These are phyloP conservation scores for Begonia peltatifolia DNA, from an alignment of 306 rosid species.

Conservation along the genomic window DNA sequence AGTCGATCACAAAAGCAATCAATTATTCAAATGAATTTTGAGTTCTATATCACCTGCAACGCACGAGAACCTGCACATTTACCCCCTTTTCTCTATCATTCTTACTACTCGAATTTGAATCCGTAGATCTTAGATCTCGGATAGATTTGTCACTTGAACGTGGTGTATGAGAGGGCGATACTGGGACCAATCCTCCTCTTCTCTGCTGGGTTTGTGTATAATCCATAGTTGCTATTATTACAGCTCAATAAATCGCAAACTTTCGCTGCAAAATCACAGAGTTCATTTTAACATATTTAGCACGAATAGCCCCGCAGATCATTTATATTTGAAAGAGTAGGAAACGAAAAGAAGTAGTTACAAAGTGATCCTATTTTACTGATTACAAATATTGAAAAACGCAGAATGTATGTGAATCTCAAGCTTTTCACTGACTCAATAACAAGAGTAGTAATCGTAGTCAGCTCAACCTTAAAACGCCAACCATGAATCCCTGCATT, in stretches of 20 bases:
- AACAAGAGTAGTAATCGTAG: constrained; percentile 10
- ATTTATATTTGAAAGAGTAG: background rate
- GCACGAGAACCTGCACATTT: constrained; percentile 70
- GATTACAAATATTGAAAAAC: too few species aligned
- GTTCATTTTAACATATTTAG: constrained; percentile 1
- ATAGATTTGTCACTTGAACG: constrained; percentile 70
- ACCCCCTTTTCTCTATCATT: constrained; percentile 52
- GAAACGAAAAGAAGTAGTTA: background rate
- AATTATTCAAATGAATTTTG: background rate
- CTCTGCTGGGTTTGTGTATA: constrained; percentile 42
- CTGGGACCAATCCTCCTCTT: constrained; percentile 67
- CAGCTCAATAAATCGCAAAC: constrained; percentile 11
- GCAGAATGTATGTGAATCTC: too few species aligned
- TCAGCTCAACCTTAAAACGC: constrained; percentile 12
- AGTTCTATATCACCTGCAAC: constrained; percentile 69
- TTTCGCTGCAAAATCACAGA: constrained; percentile 5
- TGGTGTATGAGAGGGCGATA: constrained; percentile 87
- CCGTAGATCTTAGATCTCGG: constrained; percentile 40
- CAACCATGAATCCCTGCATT: background rate
- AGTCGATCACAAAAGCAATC: background rate
- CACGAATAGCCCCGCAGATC: background rate
- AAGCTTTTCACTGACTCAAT: constrained; percentile 2
- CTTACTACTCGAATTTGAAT: constrained; percentile 35
- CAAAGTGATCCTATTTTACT: background rate
- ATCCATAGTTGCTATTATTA: constrained; percentile 36